Evolutionary conservation across 1,139 yeast genomes (phyloP).

Genomic region (Scheffersomyces lignicola): DNA sequence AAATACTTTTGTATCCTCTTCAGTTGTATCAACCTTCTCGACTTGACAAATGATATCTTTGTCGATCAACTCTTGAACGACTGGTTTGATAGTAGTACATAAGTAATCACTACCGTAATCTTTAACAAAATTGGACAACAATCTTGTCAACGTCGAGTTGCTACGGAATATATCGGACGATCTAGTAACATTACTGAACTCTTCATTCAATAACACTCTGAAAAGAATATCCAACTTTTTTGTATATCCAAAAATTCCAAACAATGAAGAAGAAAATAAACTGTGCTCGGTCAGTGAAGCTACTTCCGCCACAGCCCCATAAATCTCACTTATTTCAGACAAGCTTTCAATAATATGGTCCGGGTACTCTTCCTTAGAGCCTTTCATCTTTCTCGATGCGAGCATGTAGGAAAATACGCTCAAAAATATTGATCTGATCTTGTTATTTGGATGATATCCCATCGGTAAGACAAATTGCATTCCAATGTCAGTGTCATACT

Average conservation of each 20-base stretch:
- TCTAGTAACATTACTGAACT: constrained; percentile 58
- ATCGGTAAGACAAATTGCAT: constrained; percentile 73
- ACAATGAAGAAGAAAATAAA: constrained; percentile 64
- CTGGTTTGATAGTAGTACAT: constrained; percentile 52
- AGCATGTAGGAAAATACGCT: constrained; percentile 73
- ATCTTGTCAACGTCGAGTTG: constrained; percentile 79
- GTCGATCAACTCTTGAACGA: constrained; percentile 50
- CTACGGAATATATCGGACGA: constrained; percentile 76
- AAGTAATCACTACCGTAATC: constrained; percentile 64
- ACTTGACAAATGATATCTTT: constrained; percentile 62
- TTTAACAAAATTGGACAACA: constrained; percentile 70
- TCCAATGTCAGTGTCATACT: constrained; percentile 76
- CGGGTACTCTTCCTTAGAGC: constrained; percentile 25
- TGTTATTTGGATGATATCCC: constrained; percentile 69
- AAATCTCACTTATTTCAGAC: constrained; percentile 26
- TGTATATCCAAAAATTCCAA: constrained; percentile 59
- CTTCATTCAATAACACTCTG: constrained; percentile 57
- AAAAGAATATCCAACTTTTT: constrained; percentile 57
- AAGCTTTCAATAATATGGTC: constrained; percentile 23
- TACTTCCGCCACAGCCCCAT: constrained; percentile 63
- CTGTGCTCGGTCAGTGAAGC: constrained; percentile 55
- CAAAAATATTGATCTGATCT: constrained; percentile 69
- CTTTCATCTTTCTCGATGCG: constrained; percentile 36
- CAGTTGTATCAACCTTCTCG: constrained; percentile 51
- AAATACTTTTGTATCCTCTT: constrained; percentile 50